Conservation (phyloP, 345 rosid genomes). For the Draba incana region DNA sequence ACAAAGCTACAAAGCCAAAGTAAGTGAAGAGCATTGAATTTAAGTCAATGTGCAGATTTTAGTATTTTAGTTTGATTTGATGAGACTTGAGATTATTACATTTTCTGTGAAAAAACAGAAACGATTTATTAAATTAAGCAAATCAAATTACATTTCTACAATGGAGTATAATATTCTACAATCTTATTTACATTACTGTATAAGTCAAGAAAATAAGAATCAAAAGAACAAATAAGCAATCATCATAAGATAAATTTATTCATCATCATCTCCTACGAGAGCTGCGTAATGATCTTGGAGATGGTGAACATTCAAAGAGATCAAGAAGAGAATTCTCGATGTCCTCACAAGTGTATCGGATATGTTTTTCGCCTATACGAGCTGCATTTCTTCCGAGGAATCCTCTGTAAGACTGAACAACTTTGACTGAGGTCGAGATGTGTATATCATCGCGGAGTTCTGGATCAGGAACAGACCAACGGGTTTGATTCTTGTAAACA, state of each 20-base stretch:
- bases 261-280: conserved; percentile 54
- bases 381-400: conserved; percentile 51
- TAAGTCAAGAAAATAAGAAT: conserved; percentile 4
- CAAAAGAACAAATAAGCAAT: conserved; percentile 17
- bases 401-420: conserved; percentile 68
- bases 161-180: conserved; percentile 12
- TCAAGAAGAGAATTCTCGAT: conserved; percentile 60
- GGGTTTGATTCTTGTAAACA: conserved; percentile 62
- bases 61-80: neutral
- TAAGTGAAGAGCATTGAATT: conserved; percentile 11
- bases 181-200: conserved; percentile 28
- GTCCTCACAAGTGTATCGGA: conserved; percentile 63
- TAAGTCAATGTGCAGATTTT: conserved; percentile 1
- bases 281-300: conserved; percentile 48
- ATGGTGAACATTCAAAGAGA: conserved; percentile 60
- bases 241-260: neutral
- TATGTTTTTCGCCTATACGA: conserved; percentile 56
- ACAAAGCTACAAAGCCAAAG: conserved; percentile 35
- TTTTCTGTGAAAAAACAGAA: neutral
- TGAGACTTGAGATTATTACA: too few relatives aligned
- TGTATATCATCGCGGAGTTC: conserved; percentile 69
- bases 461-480: conserved; percentile 64
- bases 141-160: conserved; percentile 27
- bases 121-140: neutral
- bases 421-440: conserved; percentile 66